Base-by-base conservation (phyloP, 371 early-diverging fungal species). In the Scutellospora calospora region DNA sequence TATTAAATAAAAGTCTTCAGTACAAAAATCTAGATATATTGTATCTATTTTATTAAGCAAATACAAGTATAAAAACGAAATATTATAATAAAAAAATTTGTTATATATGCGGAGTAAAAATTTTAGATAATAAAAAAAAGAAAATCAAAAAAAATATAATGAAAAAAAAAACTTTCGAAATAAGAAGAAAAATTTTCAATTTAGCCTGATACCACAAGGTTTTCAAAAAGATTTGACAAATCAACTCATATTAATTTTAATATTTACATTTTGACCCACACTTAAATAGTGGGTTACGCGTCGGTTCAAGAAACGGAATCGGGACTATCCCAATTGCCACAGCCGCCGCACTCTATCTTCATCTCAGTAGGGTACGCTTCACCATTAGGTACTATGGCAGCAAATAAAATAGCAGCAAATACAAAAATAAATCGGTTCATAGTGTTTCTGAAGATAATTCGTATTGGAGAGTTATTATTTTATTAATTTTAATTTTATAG, bases 401-500 rank as follows among this genome's bases (percentile, higher is more conserved):
- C 0, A 65, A 65, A 65, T 35, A 65, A 65, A 65, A 65, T 65
- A 65, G 38, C 66, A 65, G 66, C 66, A 65, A 65, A 65, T 65
- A 65, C 66, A 65, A 65, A 65, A 65, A 65, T 65, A 65, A 65
- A 35, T 65, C 66, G 66, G 35, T 65, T 65, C 66, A 65, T 65
- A 33, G 66, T 65, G 66, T 65, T 65, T 65, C 66, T 65, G 66
- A 65, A 65, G 66, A 65, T 65, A 65, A 65, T 65, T 65, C 66
- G 66, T 65, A 65, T 65, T 65, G 0, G 57, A 57, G 57, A 57
- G 57, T 57, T 57, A 57, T 57, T 57, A 57, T 57, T 57, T 57
- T 57, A 57, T 9, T 54, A 54, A 54, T 54, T 54, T 54, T 54
- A 54, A 54, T 54, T 54, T 54, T 54, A 54, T 54, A 57, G 57